Conservation (phyloP, 2,329 filamentous ascomycete genomes). For the Claviceps spartinae region DNA sequence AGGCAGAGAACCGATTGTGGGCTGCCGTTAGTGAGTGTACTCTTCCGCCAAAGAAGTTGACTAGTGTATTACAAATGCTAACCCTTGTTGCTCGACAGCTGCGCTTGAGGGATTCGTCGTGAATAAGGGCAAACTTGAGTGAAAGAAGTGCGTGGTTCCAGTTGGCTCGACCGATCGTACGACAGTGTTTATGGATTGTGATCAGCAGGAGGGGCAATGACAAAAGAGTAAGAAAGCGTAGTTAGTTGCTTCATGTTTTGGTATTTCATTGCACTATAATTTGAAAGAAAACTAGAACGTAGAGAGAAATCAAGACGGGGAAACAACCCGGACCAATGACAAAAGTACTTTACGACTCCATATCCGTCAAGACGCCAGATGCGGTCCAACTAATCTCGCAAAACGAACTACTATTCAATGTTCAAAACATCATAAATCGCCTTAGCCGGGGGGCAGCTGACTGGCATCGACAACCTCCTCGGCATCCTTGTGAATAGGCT, state of each 20-base stretch:
- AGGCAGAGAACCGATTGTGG: slow-evolving; percentile 92
- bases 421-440: not conserved
- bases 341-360: slow-evolving; percentile 4
- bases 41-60: not conserved
- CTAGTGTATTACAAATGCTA: not conserved
- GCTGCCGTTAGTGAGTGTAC: slow-evolving; percentile 56
- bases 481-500: slow-evolving; percentile 64
- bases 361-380: slow-evolving; percentile 9
- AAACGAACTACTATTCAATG: not conserved
- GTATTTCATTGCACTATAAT: not conserved
- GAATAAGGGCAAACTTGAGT: slow-evolving; percentile 68
- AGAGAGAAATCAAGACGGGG: slow-evolving; percentile 8
- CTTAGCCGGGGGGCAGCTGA: slow-evolving; percentile 79
- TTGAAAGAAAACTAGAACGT: not conserved
- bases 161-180: not conserved
- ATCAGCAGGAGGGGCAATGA: slow-evolving; percentile 1
- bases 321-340: slow-evolving; percentile 1
- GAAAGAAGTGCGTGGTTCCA: not conserved
- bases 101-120: slow-evolving; percentile 81
- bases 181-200: slow-evolving; percentile 29
- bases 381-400: not conserved
- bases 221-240: slow-evolving; percentile 6
- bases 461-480: slow-evolving; percentile 91
- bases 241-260: slow-evolving; percentile 1
- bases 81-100: slow-evolving; percentile 27